These are phyloP conservation scores for Solanum sitiens DNA, from an alignment of 257 asterid genomes.

Conservation along the genomic window DNA sequence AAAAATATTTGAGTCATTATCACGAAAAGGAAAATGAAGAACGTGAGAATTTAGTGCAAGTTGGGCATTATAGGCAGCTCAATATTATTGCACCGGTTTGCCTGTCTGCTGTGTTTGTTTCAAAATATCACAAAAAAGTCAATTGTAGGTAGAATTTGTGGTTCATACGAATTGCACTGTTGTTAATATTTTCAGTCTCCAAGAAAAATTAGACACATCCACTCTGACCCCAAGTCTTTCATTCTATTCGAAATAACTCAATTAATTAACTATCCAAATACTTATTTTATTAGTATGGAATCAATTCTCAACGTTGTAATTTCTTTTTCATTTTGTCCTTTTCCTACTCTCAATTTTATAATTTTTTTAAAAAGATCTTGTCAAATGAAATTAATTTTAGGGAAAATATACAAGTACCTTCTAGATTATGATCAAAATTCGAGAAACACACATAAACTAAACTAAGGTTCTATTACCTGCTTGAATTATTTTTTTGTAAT, in stretches of 20 bases:
- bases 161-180: neutral
- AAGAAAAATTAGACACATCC: neutral
- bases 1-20: neutral
- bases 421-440: too few relatives aligned
- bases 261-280: too few relatives aligned
- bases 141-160: neutral
- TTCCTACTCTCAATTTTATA: neutral
- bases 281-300: too few relatives aligned
- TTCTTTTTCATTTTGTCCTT: too few relatives aligned
- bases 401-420: too few relatives aligned
- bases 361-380: too few relatives aligned
- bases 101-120: neutral
- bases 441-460: rapidly evolving
- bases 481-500: too few relatives aligned
- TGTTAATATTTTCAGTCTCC: neutral
- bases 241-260: neutral
- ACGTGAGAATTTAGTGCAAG: neutral
- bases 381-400: too few relatives aligned
- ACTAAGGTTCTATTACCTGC: rapidly evolving
- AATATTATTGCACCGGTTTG: neutral
- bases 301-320: neutral
- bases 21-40: neutral
- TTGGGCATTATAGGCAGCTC: neutral
- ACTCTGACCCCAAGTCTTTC: neutral
- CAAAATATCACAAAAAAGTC: neutral